Percentiles rank a stretch among this genome's conserved stretches.
Conservation (phyloP, 192 early-diverging fungal genomes). For the Umbelopsis ramanniana region DNA sequence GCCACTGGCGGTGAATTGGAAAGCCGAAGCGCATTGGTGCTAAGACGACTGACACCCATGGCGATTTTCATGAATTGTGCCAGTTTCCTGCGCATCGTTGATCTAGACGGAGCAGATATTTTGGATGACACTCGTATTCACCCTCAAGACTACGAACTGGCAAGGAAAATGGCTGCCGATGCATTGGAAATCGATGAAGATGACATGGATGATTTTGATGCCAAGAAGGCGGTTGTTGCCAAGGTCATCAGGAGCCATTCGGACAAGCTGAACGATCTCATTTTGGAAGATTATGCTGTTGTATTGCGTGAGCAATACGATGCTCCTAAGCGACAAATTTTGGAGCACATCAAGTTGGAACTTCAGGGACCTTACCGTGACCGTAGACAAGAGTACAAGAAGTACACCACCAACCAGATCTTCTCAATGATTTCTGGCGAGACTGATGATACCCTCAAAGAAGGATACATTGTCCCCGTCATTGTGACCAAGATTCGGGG, state of each 20-base stretch:
- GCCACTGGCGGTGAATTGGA: slow-evolving; percentile 52
- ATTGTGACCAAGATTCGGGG: slow-evolving; percentile 73
- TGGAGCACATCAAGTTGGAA: slow-evolving; percentile 88
- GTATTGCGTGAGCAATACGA: slow-evolving; percentile 76
- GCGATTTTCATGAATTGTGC: slow-evolving; percentile 93
- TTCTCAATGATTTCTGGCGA: slow-evolving; percentile 91
- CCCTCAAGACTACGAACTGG: slow-evolving; percentile 93
- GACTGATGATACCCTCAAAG: slow-evolving; percentile 67
- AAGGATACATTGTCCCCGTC: slow-evolving; percentile 70
- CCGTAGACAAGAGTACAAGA: slow-evolving; percentile 61
- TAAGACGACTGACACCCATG: slow-evolving; percentile 64
- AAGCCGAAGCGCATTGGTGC: slow-evolving; percentile 72
- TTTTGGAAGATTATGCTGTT: slow-evolving; percentile 89
- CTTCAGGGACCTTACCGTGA: slow-evolving; percentile 83
- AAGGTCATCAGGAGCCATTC: slow-evolving; percentile 79
- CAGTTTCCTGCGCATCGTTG: slow-evolving; percentile 86
- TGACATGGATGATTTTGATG: slow-evolving; percentile 68
- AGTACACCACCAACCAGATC: slow-evolving; percentile 60
- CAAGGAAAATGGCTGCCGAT: slow-evolving; percentile 96
- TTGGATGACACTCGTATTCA: slow-evolving; percentile 96
- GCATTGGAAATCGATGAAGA: slow-evolving; percentile 90
- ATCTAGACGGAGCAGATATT: slow-evolving; percentile 67
- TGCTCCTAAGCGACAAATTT: slow-evolving; percentile 79
- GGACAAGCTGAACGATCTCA: slow-evolving; percentile 82
- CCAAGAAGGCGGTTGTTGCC: slow-evolving; percentile 76